phyloP scores from a whole-genome alignment of 2,329 filamentous ascomycete genomes.

The Phaeosphaeriaceae sp. region DNA sequence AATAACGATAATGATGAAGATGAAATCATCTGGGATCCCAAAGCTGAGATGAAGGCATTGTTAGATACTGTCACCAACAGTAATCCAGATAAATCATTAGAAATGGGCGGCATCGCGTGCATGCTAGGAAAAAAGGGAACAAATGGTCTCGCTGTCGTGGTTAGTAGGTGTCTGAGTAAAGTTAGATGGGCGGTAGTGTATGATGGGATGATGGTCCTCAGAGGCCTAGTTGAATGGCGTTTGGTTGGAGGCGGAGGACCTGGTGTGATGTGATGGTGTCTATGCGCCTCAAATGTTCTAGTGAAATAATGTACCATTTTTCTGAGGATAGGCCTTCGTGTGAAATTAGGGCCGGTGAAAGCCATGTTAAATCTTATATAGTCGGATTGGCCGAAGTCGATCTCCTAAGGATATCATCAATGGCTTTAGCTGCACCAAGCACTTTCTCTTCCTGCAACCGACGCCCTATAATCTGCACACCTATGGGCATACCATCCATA shows the following conservation, averaged over 20 bases:
- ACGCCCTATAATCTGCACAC: conserved; percentile 45
- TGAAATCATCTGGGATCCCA: conserved; percentile 59
- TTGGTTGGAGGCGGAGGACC: conserved; percentile 39
- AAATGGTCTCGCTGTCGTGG: conserved; percentile 61
- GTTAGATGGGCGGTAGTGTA: conserved; percentile 68
- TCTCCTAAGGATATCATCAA: conserved; percentile 25
- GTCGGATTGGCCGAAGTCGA: neutral
- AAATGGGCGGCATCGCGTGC: conserved; percentile 41
- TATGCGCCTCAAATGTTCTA: too few species aligned
- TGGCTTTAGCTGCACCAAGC: conserved; percentile 42
- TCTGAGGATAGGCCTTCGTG: too few species aligned
- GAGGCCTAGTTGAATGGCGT: conserved; percentile 49
- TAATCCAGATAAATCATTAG: conserved; percentile 45
- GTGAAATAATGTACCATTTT: too few species aligned
- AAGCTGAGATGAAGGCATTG: conserved; percentile 57
- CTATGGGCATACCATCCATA: conserved; percentile 48
- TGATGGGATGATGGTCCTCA: conserved; percentile 65
- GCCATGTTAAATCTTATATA: too few species aligned
- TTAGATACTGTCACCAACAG: conserved; percentile 50
- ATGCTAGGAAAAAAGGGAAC: conserved; percentile 57
- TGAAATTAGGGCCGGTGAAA: too few species aligned
- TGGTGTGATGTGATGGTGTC: conserved; percentile 5
- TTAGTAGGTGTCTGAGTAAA: conserved; percentile 62
- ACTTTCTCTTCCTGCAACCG: conserved; percentile 49
- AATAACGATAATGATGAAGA: conserved; percentile 52